phyloP scores from a whole-genome alignment of 306 rosid species.

The Corylus americana region DNA sequence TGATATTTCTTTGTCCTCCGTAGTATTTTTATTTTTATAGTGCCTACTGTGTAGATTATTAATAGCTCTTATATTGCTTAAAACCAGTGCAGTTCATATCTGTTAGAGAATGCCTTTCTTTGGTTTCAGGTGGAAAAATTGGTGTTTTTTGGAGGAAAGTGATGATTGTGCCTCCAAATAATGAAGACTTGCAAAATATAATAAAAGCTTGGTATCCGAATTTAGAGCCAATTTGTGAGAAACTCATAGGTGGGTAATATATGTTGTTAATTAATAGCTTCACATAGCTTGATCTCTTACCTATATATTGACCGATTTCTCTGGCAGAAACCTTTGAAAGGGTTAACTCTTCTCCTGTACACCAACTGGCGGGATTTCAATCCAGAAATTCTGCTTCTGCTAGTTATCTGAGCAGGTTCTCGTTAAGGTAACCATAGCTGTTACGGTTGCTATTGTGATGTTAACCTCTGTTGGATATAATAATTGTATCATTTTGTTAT shows the following conservation, averaged over 20 bases:
- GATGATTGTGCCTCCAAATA: conserved; percentile 58
- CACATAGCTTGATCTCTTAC: background rate
- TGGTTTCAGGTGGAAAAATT: conserved; percentile 55
- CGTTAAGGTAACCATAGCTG: conserved; percentile 56
- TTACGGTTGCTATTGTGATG: background rate
- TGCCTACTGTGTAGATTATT: background rate
- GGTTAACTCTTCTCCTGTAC: conserved; percentile 43
- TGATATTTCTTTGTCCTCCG: background rate
- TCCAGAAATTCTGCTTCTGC: conserved; percentile 44
- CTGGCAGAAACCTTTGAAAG: conserved; percentile 71
- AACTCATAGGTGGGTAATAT: conserved; percentile 59
- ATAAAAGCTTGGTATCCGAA: conserved; percentile 55
- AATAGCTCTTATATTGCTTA: background rate
- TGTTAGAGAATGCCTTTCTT: conserved; percentile 14
- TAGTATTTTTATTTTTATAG: background rate
- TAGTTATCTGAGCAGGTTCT: conserved; percentile 55
- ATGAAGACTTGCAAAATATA: conserved; percentile 61
- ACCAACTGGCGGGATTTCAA: conserved; percentile 47
- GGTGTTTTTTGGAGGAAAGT: conserved; percentile 82
- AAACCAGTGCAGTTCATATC: conserved; percentile 4
- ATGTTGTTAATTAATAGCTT: conserved; percentile 4
- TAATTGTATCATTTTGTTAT: conserved; percentile 15
- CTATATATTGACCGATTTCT: conserved; percentile 2
- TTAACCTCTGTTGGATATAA: background rate
- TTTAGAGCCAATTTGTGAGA: conserved; percentile 50